A percentile compares a stretch with the other conserved stretches of the same genome.
Evolutionary conservation across 129 eudicot genomes (phyloP).

Genomic region (Glebionis coronaria): DNA sequence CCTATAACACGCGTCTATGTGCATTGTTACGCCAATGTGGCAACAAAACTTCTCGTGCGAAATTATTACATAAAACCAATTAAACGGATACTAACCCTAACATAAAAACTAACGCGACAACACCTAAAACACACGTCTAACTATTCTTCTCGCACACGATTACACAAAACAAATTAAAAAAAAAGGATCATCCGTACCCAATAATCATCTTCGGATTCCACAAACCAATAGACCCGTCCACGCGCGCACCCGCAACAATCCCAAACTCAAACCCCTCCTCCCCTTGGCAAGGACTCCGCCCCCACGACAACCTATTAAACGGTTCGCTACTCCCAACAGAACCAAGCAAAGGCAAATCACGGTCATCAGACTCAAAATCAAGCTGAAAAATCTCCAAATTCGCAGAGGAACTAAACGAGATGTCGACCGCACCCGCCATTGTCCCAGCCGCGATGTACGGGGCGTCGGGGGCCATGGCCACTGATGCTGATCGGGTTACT

Average conservation of each 20-base stretch:
- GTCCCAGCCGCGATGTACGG: slow-evolving; percentile 87
- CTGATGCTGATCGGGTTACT: slow-evolving; percentile 80
- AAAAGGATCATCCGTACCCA: slow-evolving; percentile 22
- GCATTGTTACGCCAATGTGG: too few species aligned
- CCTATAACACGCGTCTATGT: too few species aligned
- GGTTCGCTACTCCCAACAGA: slow-evolving; percentile 57
- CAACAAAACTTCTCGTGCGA: too few species aligned
- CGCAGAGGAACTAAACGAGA: slow-evolving; percentile 79
- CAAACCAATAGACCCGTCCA: slow-evolving; percentile 75
- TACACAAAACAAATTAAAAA: neutral
- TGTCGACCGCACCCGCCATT: slow-evolving; percentile 93
- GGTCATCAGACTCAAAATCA: slow-evolving; percentile 71
- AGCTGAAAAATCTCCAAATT: slow-evolving; percentile 73
- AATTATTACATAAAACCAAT: too few species aligned
- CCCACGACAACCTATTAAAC: slow-evolving; percentile 80
- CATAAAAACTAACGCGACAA: too few species aligned
- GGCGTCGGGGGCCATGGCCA: slow-evolving; percentile 77
- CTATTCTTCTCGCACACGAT: too few species aligned
- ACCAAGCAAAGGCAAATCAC: slow-evolving; percentile 45
- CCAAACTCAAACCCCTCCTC: slow-evolving; percentile 56
- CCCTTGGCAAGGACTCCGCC: slow-evolving; percentile 50
- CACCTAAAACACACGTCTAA: too few species aligned
- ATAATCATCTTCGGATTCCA: slow-evolving; percentile 77
- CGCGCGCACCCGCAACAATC: slow-evolving; percentile 76
- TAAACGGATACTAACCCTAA: too few species aligned